phyloP scores from a whole-genome alignment of 148 eudicot species.

The Chenopodium berlandieri region DNA sequence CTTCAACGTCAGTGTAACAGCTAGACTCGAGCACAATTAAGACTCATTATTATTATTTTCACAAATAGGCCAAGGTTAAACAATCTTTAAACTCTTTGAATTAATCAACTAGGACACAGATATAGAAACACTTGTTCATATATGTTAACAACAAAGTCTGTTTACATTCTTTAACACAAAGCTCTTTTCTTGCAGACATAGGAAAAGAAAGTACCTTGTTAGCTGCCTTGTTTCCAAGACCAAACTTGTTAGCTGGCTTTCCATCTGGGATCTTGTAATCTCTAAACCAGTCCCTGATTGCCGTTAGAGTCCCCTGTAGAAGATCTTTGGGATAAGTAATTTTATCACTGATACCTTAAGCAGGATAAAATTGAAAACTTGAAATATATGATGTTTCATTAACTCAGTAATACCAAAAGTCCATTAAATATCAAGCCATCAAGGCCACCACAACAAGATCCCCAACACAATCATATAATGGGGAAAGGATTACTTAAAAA shows the following conservation, averaged over 20 bases:
- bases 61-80: not conserved
- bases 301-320: slow-evolving; percentile 83
- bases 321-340: not conserved
- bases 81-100: not conserved
- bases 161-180: not conserved
- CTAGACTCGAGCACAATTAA: not conserved
- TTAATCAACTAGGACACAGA: not conserved
- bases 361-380: not conserved
- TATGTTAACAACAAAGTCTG: not conserved
- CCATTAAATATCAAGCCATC: not conserved
- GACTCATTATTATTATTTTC: not conserved
- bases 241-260: slow-evolving; percentile 94
- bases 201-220: slow-evolving; percentile 54
- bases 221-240: slow-evolving; percentile 94
- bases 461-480: not conserved
- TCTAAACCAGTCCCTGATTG: slow-evolving; percentile 99
- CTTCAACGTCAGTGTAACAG: not conserved
- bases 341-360: not conserved
- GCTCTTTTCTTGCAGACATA: not conserved
- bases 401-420: not conserved
- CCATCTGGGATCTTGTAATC: slow-evolving; percentile 99
- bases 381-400: not conserved
- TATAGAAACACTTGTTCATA: not conserved
- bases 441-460: not conserved
- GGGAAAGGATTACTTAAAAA: not conserved